These are phyloP conservation scores for Saccharomycopsis vini DNA, from an alignment of 805 yeast species.

Conservation along the genomic window DNA sequence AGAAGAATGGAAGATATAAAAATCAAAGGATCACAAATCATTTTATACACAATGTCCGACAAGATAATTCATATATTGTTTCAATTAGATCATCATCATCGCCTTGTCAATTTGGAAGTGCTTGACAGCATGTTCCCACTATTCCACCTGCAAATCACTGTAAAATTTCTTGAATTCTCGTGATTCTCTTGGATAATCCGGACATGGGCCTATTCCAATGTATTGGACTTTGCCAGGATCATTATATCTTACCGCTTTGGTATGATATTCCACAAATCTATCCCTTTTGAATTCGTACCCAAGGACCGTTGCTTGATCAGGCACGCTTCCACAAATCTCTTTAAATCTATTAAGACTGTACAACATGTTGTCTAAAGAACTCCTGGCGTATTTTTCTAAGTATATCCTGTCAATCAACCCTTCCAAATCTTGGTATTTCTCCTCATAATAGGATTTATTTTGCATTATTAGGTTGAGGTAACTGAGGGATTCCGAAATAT, in stretches of 20 bases:
- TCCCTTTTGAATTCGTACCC: conserved; percentile 68
- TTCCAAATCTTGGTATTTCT: conserved; percentile 2
- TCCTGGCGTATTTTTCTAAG: conserved; percentile 68
- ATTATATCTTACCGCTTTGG: conserved; percentile 37
- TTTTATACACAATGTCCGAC: background rate
- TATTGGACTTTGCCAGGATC: conserved; percentile 31
- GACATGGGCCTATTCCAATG: conserved; percentile 50
- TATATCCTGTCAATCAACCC: conserved; percentile 26
- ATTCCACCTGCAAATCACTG: conserved; percentile 36
- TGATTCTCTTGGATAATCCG: conserved; percentile 26
- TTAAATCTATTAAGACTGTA: conserved; percentile 49
- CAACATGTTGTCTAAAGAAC: conserved; percentile 69
- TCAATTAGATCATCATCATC: background rate
- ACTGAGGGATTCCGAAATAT: conserved; percentile 51
- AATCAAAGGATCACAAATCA: background rate
- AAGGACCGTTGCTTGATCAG: conserved; percentile 43
- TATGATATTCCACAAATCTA: conserved; percentile 50
- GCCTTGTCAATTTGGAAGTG: conserved; percentile 30
- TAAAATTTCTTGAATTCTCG: conserved; percentile 32
- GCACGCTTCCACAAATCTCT: conserved; percentile 39
- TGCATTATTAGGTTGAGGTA: conserved; percentile 29
- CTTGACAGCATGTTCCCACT: conserved; percentile 43
- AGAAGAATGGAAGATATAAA: background rate
- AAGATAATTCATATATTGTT: background rate
- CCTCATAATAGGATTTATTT: conserved; percentile 7